phyloP scores from a whole-genome alignment of 768 basidiomycete genomes.

The Nidularia sp. region DNA sequence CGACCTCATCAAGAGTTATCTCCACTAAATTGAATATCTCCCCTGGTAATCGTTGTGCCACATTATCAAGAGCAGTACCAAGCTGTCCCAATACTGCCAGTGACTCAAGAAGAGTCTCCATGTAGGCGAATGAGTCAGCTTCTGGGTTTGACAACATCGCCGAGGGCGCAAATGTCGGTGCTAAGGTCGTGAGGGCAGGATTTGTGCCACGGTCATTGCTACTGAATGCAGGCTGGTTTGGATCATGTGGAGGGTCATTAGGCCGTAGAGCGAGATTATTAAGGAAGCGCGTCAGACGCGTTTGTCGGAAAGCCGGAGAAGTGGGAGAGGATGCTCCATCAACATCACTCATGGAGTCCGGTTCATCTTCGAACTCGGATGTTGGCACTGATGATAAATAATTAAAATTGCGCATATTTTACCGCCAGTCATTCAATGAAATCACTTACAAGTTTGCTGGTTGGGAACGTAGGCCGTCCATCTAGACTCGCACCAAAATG shows the following conservation, averaged over 20 bases:
- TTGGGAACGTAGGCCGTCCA: constrained; percentile 84
- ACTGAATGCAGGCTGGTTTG: constrained; percentile 37
- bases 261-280: constrained; percentile 63
- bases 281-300: constrained; percentile 60
- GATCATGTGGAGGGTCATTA: constrained; percentile 74
- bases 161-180: constrained; percentile 9
- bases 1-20: constrained; percentile 83
- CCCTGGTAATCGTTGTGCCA: constrained; percentile 75
- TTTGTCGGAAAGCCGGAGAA: constrained; percentile 34
- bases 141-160: constrained; percentile 61
- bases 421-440: too few relatives aligned
- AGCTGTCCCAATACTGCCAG: constrained; percentile 87
- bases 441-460: constrained; percentile 67
- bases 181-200: constrained; percentile 11
- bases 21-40: constrained; percentile 89
- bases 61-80: constrained; percentile 75
- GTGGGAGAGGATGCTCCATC: constrained; percentile 32
- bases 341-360: constrained; percentile 18
- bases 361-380: constrained; percentile 61
- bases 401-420: constrained; percentile 1
- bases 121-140: constrained; percentile 87
- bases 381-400: constrained; percentile 44
- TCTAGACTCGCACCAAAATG: constrained; percentile 91
- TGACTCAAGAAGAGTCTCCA: constrained; percentile 92
- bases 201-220: constrained; percentile 11